A percentile compares a stretch with the other conserved stretches of the same genome.
These are phyloP conservation scores for Biscogniauxia marginata DNA, from an alignment of 2,329 filamentous ascomycete species.

Conservation along the genomic window DNA sequence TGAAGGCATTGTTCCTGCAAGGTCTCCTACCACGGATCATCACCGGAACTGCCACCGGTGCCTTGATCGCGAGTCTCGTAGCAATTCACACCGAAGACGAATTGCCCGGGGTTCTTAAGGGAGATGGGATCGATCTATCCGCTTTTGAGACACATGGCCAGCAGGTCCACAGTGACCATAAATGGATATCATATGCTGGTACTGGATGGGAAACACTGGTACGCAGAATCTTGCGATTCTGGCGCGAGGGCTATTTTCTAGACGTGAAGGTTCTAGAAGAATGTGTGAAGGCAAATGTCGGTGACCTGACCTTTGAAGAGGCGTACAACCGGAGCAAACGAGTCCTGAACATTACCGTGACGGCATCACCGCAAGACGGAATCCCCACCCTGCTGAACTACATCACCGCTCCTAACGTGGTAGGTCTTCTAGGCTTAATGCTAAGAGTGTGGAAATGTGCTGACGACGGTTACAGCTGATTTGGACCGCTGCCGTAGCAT, in stretches of 20 bases:
- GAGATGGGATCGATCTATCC: conserved; percentile 77
- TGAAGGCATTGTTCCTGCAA: conserved; percentile 79
- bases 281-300: conserved; percentile 80
- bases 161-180: conserved; percentile 28
- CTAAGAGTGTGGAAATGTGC: background rate
- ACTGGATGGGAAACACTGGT: conserved; percentile 58
- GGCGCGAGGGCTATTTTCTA: conserved; percentile 76
- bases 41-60: conserved; percentile 86
- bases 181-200: conserved; percentile 37
- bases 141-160: conserved; percentile 61
- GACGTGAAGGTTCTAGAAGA: conserved; percentile 80
- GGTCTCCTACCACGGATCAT: conserved; percentile 86
- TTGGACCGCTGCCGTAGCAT: conserved; percentile 75
- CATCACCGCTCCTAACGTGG: conserved; percentile 87
- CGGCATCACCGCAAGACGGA: conserved; percentile 69
- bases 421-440: conserved; percentile 44
- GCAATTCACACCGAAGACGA: conserved; percentile 86
- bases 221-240: conserved; percentile 67
- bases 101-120: conserved; percentile 71
- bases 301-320: conserved; percentile 89
- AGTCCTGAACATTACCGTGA: conserved; percentile 88
- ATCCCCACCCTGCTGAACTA: conserved; percentile 88
- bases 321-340: conserved; percentile 83
- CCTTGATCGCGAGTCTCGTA: conserved; percentile 83
- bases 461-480: conserved; percentile 59